Conservation (phyloP, 805 yeast species). For the Saccharomycopsis babjevae region DNA sequence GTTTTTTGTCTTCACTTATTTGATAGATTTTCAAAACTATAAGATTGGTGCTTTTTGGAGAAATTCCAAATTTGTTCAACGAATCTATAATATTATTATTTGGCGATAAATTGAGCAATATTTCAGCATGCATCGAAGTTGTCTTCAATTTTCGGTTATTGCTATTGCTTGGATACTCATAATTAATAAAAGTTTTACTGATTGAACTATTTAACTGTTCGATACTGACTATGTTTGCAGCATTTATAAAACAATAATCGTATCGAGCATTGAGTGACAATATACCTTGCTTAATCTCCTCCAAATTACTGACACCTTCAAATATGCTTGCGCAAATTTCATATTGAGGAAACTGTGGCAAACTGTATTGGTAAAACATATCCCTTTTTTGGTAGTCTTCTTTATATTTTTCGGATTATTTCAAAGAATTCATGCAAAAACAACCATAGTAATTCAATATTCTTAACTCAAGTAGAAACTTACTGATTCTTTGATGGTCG, state of each 20-base stretch:
- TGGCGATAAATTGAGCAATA: conserved; percentile 15
- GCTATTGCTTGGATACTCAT: background rate
- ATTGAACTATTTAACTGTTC: conserved; percentile 14
- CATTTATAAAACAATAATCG: conserved; percentile 14
- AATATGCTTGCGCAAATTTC: conserved; percentile 4
- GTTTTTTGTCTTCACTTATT: background rate
- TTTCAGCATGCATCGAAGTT: conserved; percentile 12
- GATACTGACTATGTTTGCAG: conserved; percentile 8
- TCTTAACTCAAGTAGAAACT: no score
- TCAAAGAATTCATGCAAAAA: no score
- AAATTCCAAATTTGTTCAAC: conserved; percentile 11
- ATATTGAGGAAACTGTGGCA: conserved; percentile 12
- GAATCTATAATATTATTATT: conserved; percentile 10
- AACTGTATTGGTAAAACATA: background rate
- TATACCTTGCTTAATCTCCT: conserved; percentile 10
- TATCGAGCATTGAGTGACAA: conserved; percentile 4
- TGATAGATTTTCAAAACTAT: conserved; percentile 8
- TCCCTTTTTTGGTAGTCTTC: background rate
- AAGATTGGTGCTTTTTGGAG: conserved; percentile 1
- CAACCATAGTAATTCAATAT: no score
- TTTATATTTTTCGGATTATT: no score
- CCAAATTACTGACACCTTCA: conserved; percentile 8
- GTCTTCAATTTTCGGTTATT: conserved; percentile 5
- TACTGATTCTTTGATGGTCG: no score
- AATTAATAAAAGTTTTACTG: conserved; percentile 8